Conservation (phyloP, 2,329 filamentous ascomycete species). For the Orbilia blumenaviensis region DNA sequence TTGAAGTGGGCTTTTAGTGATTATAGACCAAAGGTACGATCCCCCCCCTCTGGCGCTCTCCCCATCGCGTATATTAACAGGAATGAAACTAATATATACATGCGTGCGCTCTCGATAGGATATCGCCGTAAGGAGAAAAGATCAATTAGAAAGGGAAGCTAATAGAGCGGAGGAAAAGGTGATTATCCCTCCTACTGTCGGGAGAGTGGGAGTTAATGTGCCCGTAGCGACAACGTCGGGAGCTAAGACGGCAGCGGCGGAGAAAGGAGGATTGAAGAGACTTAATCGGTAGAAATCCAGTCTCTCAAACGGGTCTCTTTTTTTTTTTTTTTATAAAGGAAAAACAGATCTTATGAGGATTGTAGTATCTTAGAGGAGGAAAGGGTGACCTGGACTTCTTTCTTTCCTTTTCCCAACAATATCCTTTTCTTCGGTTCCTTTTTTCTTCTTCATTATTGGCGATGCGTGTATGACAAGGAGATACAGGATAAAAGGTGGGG, state of each 20-base stretch:
- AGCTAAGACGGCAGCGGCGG: background rate
- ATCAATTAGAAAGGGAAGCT: constrained; percentile 82
- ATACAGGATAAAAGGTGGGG: too few relatives aligned
- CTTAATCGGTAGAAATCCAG: constrained; percentile 19
- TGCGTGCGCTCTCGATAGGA: constrained; percentile 67
- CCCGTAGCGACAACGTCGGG: constrained; percentile 21
- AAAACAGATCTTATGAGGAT: too few relatives aligned
- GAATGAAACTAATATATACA: background rate
- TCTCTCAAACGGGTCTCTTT: background rate
- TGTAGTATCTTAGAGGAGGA: too few relatives aligned
- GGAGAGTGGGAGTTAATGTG: background rate
- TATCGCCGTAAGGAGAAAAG: constrained; percentile 83
- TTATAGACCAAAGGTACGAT: constrained; percentile 75
- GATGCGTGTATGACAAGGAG: too few relatives aligned
- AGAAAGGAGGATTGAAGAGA: constrained; percentile 46
- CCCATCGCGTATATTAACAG: background rate
- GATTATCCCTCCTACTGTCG: constrained; percentile 58
- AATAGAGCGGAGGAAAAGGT: constrained; percentile 69
- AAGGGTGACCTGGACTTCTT: too few relatives aligned
- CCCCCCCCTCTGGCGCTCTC: background rate
- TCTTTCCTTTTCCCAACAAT: too few relatives aligned
- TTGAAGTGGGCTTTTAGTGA: constrained; percentile 89
- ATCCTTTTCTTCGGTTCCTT: too few relatives aligned
- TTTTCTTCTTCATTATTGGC: too few relatives aligned
- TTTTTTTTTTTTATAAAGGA: too few relatives aligned